Evolutionary conservation across 1,284 basidiomycete genomes (phyloP).

Genomic region (Fomitopsis schrenkii): DNA sequence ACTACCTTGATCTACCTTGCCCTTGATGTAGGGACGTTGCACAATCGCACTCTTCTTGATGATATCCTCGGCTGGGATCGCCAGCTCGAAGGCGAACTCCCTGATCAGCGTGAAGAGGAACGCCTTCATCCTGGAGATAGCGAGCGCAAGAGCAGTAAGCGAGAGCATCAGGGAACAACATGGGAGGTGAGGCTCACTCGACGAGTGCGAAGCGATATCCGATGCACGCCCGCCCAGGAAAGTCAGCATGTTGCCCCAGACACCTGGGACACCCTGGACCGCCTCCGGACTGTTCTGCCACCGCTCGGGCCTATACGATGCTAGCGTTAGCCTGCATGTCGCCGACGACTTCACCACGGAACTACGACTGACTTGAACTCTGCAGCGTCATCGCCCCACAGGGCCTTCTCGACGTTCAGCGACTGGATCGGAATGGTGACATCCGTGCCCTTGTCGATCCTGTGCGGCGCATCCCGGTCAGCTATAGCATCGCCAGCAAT

Average conservation of each 20-base stretch:
- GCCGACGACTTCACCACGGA: too few relatives aligned
- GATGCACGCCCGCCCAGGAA: slow-evolving; percentile 47
- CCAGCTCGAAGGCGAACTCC: slow-evolving; percentile 52
- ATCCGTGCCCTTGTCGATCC: slow-evolving; percentile 41
- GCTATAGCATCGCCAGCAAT: neutral
- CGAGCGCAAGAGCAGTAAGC: slow-evolving; percentile 10
- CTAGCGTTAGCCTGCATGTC: neutral
- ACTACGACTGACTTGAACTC: too few relatives aligned
- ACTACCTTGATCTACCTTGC: slow-evolving; percentile 12
- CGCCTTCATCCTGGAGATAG: slow-evolving; percentile 39
- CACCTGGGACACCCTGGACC: slow-evolving; percentile 45
- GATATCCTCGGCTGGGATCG: slow-evolving; percentile 32
- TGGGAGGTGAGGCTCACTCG: too few relatives aligned
- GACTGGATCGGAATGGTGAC: slow-evolving; percentile 43
- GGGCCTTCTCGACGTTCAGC: slow-evolving; percentile 4
- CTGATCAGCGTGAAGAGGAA: slow-evolving; percentile 55
- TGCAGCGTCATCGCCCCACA: slow-evolving; percentile 4
- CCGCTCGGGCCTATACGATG: slow-evolving; percentile 33
- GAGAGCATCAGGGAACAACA: too few relatives aligned
- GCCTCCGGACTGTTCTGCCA: slow-evolving; percentile 16
- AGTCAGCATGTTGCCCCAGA: slow-evolving; percentile 55
- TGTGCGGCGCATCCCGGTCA: slow-evolving; percentile 8
- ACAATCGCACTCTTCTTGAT: slow-evolving; percentile 14
- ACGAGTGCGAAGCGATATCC: too few relatives aligned
- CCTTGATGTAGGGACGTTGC: slow-evolving; percentile 15